Evolutionary conservation across 2,329 filamentous ascomycete genomes (phyloP), one percentile per base, ranked within the genome.

Genomic region (Huntiella decipiens): DNA sequence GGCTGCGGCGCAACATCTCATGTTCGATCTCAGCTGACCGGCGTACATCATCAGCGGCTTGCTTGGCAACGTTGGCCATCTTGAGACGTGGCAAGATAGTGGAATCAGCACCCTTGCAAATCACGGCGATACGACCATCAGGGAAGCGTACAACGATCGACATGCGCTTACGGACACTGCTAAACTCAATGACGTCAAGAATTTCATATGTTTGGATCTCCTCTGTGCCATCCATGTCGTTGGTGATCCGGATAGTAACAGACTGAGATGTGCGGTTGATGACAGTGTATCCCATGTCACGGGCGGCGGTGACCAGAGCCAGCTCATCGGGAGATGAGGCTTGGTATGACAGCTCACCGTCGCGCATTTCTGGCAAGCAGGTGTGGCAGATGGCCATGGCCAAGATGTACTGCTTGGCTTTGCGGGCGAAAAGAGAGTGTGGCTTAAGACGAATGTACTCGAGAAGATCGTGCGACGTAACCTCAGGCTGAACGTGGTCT

Each of bases 81-180:
- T 77, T 82, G 8, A 96, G 66, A 4, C 85, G 73, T 34, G 83
- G 79, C 55, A 91, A 73, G 47, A 96, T 73, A 5, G 77, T 74
- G 0, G 82, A 88, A 58, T 96, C 87, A 3, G 87, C 87, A 5
- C 87, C 87, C 60, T 95, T 95, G 63, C 82, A 91, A 52, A 94
- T 78, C 2, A 95, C 65, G 55, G 79, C 87, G 43, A 93, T 77
- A 11, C 79, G 75, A 1, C 79, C 75, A 54, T 93, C 82, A 0
- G 87, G 86, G 58, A 83, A 86, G n/a, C 82, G 78, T 2, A 94
- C 74, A 19, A 94, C 63, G 37, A 94, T 77, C 0, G 86, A 88
- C 87, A 95, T 94, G 36, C 87, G 73, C 62, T 94, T 94, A 17
- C 87, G 72, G 51, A 80, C 76, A 60, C 83, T 92, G 50, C 82